Conservation (phyloP, 371 early-diverging fungal genomes). For the Nosema muscidifuracis region DNA sequence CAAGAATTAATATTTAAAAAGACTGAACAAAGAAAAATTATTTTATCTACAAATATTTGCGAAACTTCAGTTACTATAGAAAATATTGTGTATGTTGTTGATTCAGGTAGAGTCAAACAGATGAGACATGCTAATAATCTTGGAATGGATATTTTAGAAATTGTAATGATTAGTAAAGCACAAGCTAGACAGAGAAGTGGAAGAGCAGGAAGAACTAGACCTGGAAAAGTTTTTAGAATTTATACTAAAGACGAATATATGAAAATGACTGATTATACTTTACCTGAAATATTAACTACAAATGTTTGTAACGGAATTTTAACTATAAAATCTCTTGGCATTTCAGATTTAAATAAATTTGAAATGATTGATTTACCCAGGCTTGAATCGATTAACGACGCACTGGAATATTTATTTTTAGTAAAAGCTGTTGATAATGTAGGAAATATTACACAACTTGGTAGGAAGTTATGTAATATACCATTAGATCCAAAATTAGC, state of each 20-base stretch:
- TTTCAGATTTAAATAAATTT: constrained; percentile 84
- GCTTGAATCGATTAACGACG: constrained; percentile 69
- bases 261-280: constrained; percentile 75
- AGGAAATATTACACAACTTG: constrained; percentile 75
- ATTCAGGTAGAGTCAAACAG: constrained; percentile 85
- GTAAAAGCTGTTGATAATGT: constrained; percentile 64
- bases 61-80: constrained; percentile 97
- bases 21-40: constrained; percentile 78
- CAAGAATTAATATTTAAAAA: constrained; percentile 70
- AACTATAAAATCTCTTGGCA: constrained; percentile 78
- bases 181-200: constrained; percentile 94
- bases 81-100: constrained; percentile 87
- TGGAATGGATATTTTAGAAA: constrained; percentile 87
- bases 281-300: constrained; percentile 92
- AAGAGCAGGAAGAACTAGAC: constrained; percentile 90
- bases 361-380: constrained; percentile 94
- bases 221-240: constrained; percentile 81
- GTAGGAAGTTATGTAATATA: constrained; percentile 79
- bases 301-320: constrained; percentile 81
- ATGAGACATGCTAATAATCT: constrained; percentile 71
- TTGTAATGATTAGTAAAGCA: constrained; percentile 86
- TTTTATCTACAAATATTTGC: constrained; percentile 91
- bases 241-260: constrained; percentile 84
- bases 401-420: constrained; percentile 30
- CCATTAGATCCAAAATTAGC: constrained; percentile 86